Evolutionary conservation across 2,329 filamentous ascomycete species (phyloP), one percentile per base, ranked within the genome.

Genomic region (Monosporascus sp.): DNA sequence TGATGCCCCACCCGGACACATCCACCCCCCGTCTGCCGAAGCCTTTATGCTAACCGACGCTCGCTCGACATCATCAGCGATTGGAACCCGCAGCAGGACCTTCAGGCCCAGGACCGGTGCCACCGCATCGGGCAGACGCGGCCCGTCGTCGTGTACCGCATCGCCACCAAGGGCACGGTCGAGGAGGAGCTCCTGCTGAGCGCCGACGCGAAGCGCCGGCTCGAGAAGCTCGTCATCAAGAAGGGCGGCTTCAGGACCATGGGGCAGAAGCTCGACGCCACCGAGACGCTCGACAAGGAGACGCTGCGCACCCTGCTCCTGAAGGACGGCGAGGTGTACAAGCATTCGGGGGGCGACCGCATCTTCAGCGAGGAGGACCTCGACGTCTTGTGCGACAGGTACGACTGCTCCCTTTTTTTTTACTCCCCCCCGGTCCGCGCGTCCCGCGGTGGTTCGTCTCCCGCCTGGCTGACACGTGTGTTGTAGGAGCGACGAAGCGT

Each of bases 81-180:
- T 64, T 97, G 93, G 85, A 99, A 99, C 63, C 94, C 94, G 0
- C 94, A 99, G 68, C 93, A 97, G 66, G 94, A 99, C 69, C 78
- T 99, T 0, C 94, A 99, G 67, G 94, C 94, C 0, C 94, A 97
- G 71, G 94, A 99, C 66, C 90, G 94, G 5, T 91, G 90, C 1
- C 94, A 99, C 67, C 85, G 94, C 14, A 97, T 99, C 58, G 94
- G 94, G 0, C 94, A 99, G 69, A 96, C 86, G 1, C 82, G 87
- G 2, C 94, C 94, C 0, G 94, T 99, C 1, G 84, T 99, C 20
- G 88, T 99, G 0, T 99, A 95, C 70, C 87, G 94, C 1, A 85
- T 99, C 36, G 93, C 94, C 0, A 99, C 94, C 0, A 91, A 92
- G 64, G 90, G 88, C 8, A 97, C 94, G 0, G 90, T 99, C 0